Evolutionary conservation across 192 early-diverging fungal genomes (phyloP).

Genomic region (Anaeromyces robustus): DNA sequence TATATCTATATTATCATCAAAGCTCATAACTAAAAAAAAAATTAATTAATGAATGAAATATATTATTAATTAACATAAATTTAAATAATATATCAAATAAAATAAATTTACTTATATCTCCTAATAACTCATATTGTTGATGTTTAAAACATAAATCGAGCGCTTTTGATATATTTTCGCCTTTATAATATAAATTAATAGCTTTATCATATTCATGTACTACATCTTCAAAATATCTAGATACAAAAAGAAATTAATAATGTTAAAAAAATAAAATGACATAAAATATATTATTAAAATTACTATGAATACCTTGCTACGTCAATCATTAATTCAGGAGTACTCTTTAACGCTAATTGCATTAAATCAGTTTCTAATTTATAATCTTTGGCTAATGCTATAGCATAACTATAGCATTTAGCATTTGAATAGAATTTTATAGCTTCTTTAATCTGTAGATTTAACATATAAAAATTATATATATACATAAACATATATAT

Average conservation of each 20-base stretch:
- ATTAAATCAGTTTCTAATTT: constrained; percentile 24
- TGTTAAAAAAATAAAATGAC: too few relatives aligned
- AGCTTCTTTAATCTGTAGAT: constrained; percentile 27
- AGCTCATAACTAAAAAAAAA: neutral
- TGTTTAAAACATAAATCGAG: constrained; percentile 26
- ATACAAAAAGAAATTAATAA: neutral
- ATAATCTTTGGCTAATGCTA: constrained; percentile 31
- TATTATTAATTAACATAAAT: too few relatives aligned
- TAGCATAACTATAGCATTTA: constrained; percentile 26
- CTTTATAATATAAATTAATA: constrained; percentile 25
- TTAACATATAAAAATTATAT: neutral
- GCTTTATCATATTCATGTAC: constrained; percentile 14
- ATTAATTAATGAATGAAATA: neutral
- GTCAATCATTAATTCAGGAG: constrained; percentile 20
- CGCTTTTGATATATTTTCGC: constrained; percentile 22
- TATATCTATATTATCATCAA: neutral
- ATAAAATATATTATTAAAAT: too few relatives aligned
- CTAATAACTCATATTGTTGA: constrained; percentile 14
- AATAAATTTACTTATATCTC: constrained; percentile 17
- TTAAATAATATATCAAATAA: too few relatives aligned
- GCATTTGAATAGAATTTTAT: constrained; percentile 26
- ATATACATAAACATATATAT: neutral
- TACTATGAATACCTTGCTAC: constrained; percentile 34
- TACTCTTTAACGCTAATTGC: constrained; percentile 26
- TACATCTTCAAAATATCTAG: constrained; percentile 22